Percentiles rank a stretch among this genome's conserved stretches.
Conservation (phyloP, 169 alveolate genomes). For the Plasmodium sp. region DNA sequence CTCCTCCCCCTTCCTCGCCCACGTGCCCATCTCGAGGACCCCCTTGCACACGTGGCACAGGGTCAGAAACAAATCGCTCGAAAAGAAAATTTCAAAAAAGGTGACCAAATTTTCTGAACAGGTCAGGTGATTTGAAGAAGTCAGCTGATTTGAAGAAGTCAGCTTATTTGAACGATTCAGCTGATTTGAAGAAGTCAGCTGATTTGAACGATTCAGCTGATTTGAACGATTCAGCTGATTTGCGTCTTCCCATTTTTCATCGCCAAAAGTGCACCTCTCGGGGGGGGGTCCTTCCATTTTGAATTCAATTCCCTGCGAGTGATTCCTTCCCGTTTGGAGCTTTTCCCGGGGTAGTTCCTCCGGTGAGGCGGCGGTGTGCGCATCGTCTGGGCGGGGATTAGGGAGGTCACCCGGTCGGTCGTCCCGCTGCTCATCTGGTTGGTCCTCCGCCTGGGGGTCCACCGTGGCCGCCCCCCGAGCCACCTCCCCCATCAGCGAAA, state of each 20-base stretch:
- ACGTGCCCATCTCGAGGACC: constrained; percentile 11
- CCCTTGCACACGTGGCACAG: constrained; percentile 24
- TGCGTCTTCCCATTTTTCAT: background rate
- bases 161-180: too few species aligned
- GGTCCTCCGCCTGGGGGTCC: background rate
- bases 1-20: constrained; percentile 1
- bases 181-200: too few species aligned
- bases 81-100: constrained; percentile 48
- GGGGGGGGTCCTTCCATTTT: background rate
- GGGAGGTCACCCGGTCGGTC: background rate
- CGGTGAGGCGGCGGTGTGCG: background rate
- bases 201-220: too few species aligned
- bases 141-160: too few species aligned
- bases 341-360: background rate
- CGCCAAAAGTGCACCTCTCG: background rate
- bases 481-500: background rate
- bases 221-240: too few species aligned
- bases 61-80: constrained; percentile 37
- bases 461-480: background rate
- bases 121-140: background rate
- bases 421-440: background rate
- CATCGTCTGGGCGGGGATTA: background rate
- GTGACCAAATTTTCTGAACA: constrained; percentile 7
- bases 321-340: background rate
- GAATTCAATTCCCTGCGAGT: background rate